phyloP scores from a whole-genome alignment of 1,139 yeast genomes.

The Protomyces lactucae-debilis region DNA sequence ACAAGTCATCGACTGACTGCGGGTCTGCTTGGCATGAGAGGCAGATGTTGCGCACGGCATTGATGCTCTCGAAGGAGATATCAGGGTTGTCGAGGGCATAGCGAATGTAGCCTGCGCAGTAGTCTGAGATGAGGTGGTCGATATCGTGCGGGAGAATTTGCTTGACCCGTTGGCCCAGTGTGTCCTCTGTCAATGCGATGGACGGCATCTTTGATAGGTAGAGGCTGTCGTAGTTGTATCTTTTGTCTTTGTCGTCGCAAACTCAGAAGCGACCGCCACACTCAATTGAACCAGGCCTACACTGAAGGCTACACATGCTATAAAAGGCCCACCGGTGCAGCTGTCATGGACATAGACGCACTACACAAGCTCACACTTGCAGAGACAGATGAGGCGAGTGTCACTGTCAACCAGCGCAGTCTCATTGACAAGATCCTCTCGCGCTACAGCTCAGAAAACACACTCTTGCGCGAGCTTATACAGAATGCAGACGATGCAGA shows the following conservation, averaged over 20 bases:
- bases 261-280: too few relatives aligned
- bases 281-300: too few relatives aligned
- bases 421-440: slow-evolving; percentile 25
- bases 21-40: slow-evolving; percentile 21
- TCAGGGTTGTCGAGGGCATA: slow-evolving; percentile 21
- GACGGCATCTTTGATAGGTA: not conserved
- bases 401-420: slow-evolving; percentile 28
- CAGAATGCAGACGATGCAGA: slow-evolving; percentile 44
- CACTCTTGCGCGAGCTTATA: slow-evolving; percentile 26
- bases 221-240: not conserved
- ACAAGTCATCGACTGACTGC: slow-evolving; percentile 6
- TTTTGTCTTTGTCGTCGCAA: not conserved
- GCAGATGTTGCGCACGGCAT: slow-evolving; percentile 15
- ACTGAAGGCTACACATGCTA: too few relatives aligned
- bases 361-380: slow-evolving; percentile 21
- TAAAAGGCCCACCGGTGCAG: not conserved
- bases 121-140: slow-evolving; percentile 10
- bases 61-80: slow-evolving; percentile 9
- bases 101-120: slow-evolving; percentile 21
- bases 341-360: slow-evolving; percentile 16
- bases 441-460: slow-evolving; percentile 28
- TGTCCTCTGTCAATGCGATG: not conserved
- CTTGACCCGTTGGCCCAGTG: not conserved
- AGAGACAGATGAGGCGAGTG: slow-evolving; percentile 13
- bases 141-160: slow-evolving; percentile 8